Percentiles rank a stretch among this genome's conserved stretches.
These are phyloP conservation scores for Thuidium tamariscinum DNA, from an alignment of 225 moss, liverwort and hornwort species.

Conservation along the genomic window DNA sequence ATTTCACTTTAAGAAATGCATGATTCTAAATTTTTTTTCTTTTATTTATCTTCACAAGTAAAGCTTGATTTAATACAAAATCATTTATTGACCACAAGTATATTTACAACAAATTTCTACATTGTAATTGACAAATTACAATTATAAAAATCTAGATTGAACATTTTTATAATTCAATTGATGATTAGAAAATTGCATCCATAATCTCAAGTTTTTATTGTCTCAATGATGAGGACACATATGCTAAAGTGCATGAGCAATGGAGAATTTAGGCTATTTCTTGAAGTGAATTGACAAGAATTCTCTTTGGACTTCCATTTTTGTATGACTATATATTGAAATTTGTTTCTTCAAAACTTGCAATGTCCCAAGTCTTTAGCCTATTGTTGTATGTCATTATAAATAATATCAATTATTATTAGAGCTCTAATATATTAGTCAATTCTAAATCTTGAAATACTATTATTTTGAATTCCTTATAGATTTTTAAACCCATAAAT, in stretches of 20 bases:
- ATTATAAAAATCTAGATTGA: background rate
- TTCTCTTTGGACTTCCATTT: background rate
- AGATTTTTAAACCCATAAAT: background rate
- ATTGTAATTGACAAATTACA: background rate
- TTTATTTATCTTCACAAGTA: no score
- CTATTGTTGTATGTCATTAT: background rate
- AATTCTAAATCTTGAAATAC: background rate
- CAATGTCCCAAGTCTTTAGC: background rate
- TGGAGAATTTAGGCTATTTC: accelerated
- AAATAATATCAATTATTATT: background rate
- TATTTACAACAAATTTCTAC: background rate
- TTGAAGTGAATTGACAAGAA: accelerated
- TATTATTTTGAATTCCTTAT: background rate
- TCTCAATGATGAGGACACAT: background rate
- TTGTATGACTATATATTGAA: background rate
- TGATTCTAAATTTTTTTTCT: no score
- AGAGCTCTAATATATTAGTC: no score
- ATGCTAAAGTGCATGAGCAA: background rate
- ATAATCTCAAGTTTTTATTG: background rate
- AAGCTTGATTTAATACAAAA: background rate
- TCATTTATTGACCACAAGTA: background rate
- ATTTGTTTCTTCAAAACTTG: no score
- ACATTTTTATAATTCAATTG: background rate
- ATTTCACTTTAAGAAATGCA: no score
- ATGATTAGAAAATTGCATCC: accelerated